Percentiles rank a stretch among this genome's conserved stretches.
Evolutionary conservation across 2,329 filamentous ascomycete genomes (phyloP).

Genomic region (Fusarium clavum): DNA sequence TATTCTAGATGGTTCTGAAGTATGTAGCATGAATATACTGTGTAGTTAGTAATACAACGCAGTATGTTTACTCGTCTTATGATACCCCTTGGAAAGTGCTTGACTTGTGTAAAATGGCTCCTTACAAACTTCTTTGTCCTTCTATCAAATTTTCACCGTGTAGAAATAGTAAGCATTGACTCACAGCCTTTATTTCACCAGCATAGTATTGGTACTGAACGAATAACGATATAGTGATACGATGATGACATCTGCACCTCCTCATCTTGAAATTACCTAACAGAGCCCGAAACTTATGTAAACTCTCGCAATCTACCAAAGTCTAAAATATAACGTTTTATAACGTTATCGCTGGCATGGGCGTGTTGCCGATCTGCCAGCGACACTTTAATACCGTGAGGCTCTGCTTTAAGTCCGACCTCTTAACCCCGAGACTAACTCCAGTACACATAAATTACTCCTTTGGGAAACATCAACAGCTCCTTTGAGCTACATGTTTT

Average conservation of each 20-base stretch:
- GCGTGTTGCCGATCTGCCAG: background rate
- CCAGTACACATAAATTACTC: background rate
- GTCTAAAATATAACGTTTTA: too few species aligned
- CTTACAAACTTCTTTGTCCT: background rate
- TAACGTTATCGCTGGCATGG: background rate
- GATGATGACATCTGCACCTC: background rate
- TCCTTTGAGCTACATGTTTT: background rate
- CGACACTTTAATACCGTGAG: background rate
- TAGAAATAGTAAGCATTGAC: background rate
- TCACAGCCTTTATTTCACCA: background rate
- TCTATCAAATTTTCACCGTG: background rate
- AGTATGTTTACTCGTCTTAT: background rate
- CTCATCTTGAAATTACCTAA: background rate
- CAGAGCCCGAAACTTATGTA: background rate
- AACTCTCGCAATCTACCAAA: too few species aligned
- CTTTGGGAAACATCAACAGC: background rate
- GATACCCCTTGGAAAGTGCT: background rate
- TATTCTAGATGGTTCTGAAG: constrained; percentile 18
- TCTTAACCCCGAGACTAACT: constrained; percentile 3
- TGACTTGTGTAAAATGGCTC: background rate
- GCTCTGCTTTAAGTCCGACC: constrained; percentile 4
- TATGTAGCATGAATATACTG: background rate
- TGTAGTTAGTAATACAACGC: background rate
- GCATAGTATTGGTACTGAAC: background rate
- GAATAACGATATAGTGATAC: background rate